A percentile compares a stretch with the other conserved stretches of the same genome.
These are phyloP conservation scores for Grosmannia serpens DNA, from an alignment of 2,329 filamentous ascomycete species.

Conservation along the genomic window DNA sequence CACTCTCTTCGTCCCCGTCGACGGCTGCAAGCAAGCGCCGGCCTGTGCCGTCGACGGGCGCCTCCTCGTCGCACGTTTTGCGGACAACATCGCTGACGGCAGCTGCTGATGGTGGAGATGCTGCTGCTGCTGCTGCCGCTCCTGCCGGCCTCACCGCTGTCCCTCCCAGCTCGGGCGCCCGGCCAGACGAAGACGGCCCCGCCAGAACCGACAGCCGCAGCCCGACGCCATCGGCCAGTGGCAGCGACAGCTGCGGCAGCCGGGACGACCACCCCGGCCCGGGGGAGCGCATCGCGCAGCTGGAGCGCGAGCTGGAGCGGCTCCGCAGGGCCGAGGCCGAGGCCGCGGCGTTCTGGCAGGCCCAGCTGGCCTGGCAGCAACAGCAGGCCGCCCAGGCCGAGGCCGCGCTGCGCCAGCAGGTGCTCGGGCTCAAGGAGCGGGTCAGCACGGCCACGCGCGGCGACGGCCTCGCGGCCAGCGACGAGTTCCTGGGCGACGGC, in stretches of 20 bases:
- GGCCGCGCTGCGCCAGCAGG: slow-evolving; percentile 45
- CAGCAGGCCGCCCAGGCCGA: slow-evolving; percentile 42
- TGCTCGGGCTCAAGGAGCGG: slow-evolving; percentile 58
- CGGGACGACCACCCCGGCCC: slow-evolving; percentile 20
- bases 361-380: slow-evolving; percentile 18
- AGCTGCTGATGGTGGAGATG: not conserved
- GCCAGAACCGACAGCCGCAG: no score
- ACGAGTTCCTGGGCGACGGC: slow-evolving; percentile 53
- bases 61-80: no score
- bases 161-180: no score
- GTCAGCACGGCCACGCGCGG: slow-evolving; percentile 55
- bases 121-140: not conserved
- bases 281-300: slow-evolving; percentile 37
- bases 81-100: no score
- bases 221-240: no score
- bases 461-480: slow-evolving; percentile 52
- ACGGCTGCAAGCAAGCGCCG: no score
- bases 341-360: slow-evolving; percentile 24
- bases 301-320: slow-evolving; percentile 41
- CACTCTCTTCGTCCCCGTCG: not conserved
- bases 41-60: no score
- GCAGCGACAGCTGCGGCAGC: not conserved
- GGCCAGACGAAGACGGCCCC: no score
- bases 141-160: no score
- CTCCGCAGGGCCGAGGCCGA: slow-evolving; percentile 43